phyloP scores from a whole-genome alignment of 1,284 basidiomycete genomes.

The Ceratorhiza oryzae-sativae region DNA sequence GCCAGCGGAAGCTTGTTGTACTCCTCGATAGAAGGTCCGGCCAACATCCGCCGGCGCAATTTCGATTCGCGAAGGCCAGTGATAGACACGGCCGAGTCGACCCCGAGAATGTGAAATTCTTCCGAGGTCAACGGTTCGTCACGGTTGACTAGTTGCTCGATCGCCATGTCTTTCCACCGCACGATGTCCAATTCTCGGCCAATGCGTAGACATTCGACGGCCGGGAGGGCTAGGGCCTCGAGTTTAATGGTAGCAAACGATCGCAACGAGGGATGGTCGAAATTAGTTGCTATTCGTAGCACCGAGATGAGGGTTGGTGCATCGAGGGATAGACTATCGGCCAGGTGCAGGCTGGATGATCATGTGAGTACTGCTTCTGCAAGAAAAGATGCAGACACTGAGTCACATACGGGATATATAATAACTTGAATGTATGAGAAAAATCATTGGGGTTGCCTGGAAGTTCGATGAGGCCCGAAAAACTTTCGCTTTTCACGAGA shows the following conservation, averaged over 20 bases:
- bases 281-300: background rate
- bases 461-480: background rate
- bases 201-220: background rate
- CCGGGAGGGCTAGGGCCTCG: background rate
- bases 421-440: background rate
- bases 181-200: background rate
- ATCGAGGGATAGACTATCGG: background rate
- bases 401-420: conserved; percentile 14
- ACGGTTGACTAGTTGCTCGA: background rate
- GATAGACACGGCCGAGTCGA: background rate
- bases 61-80: background rate
- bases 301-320: background rate
- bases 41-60: background rate
- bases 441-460: conserved; percentile 12
- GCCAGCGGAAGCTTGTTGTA: background rate
- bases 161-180: background rate
- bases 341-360: background rate
- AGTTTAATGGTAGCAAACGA: background rate
- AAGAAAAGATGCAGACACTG: background rate
- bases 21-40: background rate
- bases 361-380: background rate
- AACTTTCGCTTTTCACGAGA: background rate
- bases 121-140: conserved; percentile 6
- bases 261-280: background rate
- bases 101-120: background rate